Evolutionary conservation across 164 flowering plant species (phyloP), one percentile per base, ranked within the genome.

Genomic region (Akebia trifoliata): DNA sequence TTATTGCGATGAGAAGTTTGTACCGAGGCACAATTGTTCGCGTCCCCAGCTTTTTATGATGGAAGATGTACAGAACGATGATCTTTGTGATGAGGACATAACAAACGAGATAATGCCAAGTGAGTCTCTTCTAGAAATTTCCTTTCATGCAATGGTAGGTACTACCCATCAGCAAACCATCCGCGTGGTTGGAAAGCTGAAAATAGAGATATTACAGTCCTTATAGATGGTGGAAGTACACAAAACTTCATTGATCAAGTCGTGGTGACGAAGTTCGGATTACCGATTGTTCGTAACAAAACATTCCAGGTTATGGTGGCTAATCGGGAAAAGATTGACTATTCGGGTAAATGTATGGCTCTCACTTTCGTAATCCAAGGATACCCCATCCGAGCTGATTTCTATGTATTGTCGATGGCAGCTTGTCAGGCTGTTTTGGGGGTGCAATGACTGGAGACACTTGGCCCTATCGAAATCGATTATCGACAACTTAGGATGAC

Each of bases 221-320:
- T 54, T 15, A 54, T 54, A 7, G 57, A 34, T 22, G 57, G 21
- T 6, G 38, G 55, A 8, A 47, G 51, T 47, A 47, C 51, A 11
- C 10, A 47, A 22, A 47, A 47, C 31, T 47, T 47, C 24, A 36
- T 54, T 54, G 42, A 54, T 14, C 42, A 54, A 22, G 28, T 5
- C 21, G 31, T 54, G 1, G 42, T 38, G 17, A 7, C 44, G 1
- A 54, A 34, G n/a, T 36, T 54, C 14, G 44, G 45, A 1, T 37
- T 54, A 54, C 57, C 17, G 2, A 30, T 20, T 0, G 31, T 37
- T 2, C 2, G 11, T 2, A 17, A 24, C 11, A 54, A 36, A 24
- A 1, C 44, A 4, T 54, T 54, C 57, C 31, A 35, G 17, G 57
- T 36, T 6, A 54, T 54, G 18, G 45, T 54, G 4, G 42, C 28